A percentile compares a stretch with the other conserved stretches of the same genome.
Evolutionary conservation across 345 rosid species (phyloP).

Genomic region (Dovyalis caffra): DNA sequence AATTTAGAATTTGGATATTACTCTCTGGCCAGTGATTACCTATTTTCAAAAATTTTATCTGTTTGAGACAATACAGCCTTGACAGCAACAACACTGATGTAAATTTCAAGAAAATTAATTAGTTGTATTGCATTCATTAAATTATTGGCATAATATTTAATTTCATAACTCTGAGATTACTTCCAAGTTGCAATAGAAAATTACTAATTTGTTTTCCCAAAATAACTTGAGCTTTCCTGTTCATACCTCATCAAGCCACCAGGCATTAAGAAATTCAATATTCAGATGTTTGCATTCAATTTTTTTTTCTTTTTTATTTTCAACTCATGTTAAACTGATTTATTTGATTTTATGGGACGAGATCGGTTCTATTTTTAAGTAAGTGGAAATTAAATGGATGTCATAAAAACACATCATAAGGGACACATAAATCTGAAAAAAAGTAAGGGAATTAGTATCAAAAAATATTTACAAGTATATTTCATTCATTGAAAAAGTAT

Average conservation of each 20-base stretch:
- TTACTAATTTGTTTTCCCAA: neutral
- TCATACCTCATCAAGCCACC: too few relatives aligned
- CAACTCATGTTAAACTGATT: too few relatives aligned
- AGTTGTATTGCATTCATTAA: neutral
- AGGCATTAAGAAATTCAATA: too few relatives aligned
- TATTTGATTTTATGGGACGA: too few relatives aligned
- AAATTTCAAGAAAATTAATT: neutral
- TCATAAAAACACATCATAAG: neutral
- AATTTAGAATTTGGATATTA: neutral
- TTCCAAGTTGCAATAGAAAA: neutral
- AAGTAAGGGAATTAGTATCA: neutral
- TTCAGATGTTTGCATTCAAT: neutral
- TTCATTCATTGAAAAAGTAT: too few relatives aligned
- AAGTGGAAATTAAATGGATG: too few relatives aligned
- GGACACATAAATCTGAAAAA: neutral
- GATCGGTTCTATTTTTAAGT: too few relatives aligned
- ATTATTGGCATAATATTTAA: neutral
- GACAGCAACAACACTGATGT: neutral
- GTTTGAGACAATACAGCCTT: neutral
- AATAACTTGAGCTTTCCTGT: too few relatives aligned
- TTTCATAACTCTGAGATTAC: neutral
- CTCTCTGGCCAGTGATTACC: neutral
- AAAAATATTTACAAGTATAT: neutral
- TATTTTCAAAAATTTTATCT: too few relatives aligned
- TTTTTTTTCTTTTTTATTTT: too few relatives aligned